These are phyloP conservation scores for Trichosporon sp. DNA, from an alignment of 1,284 basidiomycete genomes.

Conservation along the genomic window DNA sequence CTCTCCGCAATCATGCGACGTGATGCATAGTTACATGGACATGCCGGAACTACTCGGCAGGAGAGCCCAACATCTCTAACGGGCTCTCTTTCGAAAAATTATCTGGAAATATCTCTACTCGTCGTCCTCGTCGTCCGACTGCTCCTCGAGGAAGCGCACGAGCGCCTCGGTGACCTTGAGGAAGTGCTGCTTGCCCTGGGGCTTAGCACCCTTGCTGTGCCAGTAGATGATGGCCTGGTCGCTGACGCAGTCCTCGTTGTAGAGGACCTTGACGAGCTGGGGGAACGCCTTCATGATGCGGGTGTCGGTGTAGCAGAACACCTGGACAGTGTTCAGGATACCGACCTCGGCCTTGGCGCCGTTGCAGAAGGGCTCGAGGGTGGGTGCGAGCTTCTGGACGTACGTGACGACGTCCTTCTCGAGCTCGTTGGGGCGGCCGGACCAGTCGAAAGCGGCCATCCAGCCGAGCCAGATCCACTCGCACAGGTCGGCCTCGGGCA, in stretches of 20 bases:
- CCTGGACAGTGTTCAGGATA: slow-evolving; percentile 88
- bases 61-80: slow-evolving; percentile 5
- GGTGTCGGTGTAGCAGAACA: slow-evolving; percentile 92
- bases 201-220: slow-evolving; percentile 93
- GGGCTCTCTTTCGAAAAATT: background rate
- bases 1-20: background rate
- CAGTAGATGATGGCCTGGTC: slow-evolving; percentile 97
- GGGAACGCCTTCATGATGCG: slow-evolving; percentile 91
- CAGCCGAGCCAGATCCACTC: slow-evolving; percentile 89
- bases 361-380: slow-evolving; percentile 84
- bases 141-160: slow-evolving; percentile 66
- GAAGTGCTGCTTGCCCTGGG: slow-evolving; percentile 92
- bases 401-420: slow-evolving; percentile 80
- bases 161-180: slow-evolving; percentile 82
- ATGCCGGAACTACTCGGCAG: background rate
- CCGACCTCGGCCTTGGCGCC: slow-evolving; percentile 86
- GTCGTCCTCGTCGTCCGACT: slow-evolving; percentile 52
- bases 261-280: slow-evolving; percentile 90
- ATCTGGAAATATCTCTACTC: slow-evolving; percentile 23
- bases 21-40: slow-evolving; percentile 17
- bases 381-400: slow-evolving; percentile 75
- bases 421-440: slow-evolving; percentile 82
- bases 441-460: slow-evolving; percentile 83
- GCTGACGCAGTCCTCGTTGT: slow-evolving; percentile 91
- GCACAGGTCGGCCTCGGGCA: slow-evolving; percentile 80